A percentile compares a stretch with the other conserved stretches of the same genome.
Conservation (phyloP, 2,329 filamentous ascomycete species). For the Exophiala alcalophila region DNA sequence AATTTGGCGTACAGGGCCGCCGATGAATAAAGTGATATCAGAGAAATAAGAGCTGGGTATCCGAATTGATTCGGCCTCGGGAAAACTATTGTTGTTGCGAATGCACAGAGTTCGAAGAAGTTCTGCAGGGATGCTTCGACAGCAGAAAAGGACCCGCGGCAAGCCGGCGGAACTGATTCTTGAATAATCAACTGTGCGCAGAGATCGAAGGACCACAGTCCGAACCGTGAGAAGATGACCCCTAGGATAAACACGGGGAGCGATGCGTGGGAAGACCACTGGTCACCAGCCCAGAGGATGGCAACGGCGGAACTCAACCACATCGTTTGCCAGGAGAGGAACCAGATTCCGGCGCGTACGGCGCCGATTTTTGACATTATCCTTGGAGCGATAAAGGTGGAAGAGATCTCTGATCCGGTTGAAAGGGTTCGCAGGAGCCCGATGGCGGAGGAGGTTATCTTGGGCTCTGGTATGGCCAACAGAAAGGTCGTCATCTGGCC, state of each 20-base stretch:
- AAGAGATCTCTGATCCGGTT: conserved; percentile 52
- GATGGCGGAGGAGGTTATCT: conserved; percentile 48
- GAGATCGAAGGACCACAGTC: conserved; percentile 62
- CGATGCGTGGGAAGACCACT: conserved; percentile 35
- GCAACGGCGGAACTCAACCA: conserved; percentile 50
- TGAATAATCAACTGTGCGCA: conserved; percentile 61
- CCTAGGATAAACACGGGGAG: conserved; percentile 51
- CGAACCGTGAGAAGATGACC: conserved; percentile 56
- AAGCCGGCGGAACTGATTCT: conserved; percentile 49
- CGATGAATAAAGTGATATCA: conserved; percentile 50
- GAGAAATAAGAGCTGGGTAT: conserved; percentile 60
- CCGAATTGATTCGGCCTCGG: conserved; percentile 61
- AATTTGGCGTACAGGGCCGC: conserved; percentile 39
- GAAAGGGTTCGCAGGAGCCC: conserved; percentile 48
- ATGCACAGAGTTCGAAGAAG: conserved; percentile 66
- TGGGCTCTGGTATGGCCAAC: conserved; percentile 42
- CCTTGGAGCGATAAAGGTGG: conserved; percentile 52
- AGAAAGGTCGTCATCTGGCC: conserved; percentile 57
- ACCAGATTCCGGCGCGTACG: conserved; percentile 69
- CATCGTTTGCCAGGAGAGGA: conserved; percentile 63
- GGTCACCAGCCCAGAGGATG: conserved; percentile 41
- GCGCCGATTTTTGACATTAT: conserved; percentile 54
- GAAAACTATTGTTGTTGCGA: conserved; percentile 63
- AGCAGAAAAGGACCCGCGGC: conserved; percentile 66
- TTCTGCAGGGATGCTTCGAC: conserved; percentile 68